Evolutionary conservation across 148 eudicot genomes (phyloP).

Genomic region (Vaccinium corymbosum): DNA sequence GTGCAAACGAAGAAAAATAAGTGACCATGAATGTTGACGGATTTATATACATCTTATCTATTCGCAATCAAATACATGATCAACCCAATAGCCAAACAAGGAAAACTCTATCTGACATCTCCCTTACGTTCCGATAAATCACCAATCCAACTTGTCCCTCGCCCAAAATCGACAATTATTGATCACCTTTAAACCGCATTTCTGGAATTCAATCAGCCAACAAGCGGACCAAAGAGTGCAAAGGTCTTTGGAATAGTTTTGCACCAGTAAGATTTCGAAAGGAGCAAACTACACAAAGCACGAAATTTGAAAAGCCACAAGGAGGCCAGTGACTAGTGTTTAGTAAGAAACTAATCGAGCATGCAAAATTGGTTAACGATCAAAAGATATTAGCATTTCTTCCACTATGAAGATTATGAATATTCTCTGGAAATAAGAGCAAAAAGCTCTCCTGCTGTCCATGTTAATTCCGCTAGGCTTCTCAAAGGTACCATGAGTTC

Average conservation of each 20-base stretch:
- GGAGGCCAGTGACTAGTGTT: not conserved
- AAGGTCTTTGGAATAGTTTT: not conserved
- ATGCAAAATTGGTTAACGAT: not conserved
- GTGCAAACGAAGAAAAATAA: too few species aligned
- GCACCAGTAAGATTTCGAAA: not conserved
- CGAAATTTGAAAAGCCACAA: not conserved
- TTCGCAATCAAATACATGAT: too few species aligned
- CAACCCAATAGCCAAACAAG: too few species aligned
- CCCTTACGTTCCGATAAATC: not conserved
- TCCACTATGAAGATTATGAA: slow-evolving; percentile 6
- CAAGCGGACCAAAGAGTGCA: not conserved
- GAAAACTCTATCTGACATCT: not conserved
- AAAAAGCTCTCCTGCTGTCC: slow-evolving; percentile 44
- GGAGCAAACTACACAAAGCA: not conserved
- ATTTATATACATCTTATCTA: too few species aligned
- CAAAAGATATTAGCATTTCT: not conserved
- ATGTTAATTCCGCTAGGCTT: slow-evolving; percentile 40
- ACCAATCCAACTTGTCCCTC: not conserved
- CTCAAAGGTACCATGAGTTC: slow-evolving; percentile 31
- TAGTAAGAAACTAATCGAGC: not conserved
- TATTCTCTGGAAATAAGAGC: slow-evolving; percentile 20
- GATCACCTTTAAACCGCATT: not conserved
- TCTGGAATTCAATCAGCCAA: not conserved
- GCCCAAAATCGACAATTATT: not conserved
- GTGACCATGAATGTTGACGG: too few species aligned